phyloP scores from a whole-genome alignment of 164 flowering plant genomes.

The Magnolia officinalis region DNA sequence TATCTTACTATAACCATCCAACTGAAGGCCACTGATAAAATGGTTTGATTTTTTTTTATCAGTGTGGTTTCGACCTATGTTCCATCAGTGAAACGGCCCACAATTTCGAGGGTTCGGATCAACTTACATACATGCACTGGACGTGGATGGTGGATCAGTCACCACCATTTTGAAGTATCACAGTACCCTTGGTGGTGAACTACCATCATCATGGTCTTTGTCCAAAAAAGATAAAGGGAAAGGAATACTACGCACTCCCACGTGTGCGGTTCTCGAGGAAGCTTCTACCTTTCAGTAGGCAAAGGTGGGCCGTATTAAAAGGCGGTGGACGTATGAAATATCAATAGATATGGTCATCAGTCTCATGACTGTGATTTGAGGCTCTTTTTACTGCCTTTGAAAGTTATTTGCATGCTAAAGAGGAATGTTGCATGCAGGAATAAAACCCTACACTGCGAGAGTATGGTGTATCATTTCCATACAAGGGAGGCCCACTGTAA shows the following conservation, averaged over 20 bases:
- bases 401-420: conserved; percentile 14
- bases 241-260: conserved; percentile 47
- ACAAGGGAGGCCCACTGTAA: too few species aligned
- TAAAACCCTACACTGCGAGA: too few species aligned
- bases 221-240: conserved; percentile 12
- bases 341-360: conserved; percentile 3
- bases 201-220: background rate
- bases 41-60: too few species aligned
- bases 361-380: too few species aligned
- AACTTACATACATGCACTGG: background rate
- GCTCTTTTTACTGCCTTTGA: conserved; percentile 11
- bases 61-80: too few species aligned
- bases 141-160: background rate
- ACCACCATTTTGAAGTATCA: background rate
- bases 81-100: too few species aligned
- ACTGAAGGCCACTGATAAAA: background rate
- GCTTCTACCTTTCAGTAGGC: conserved; percentile 44
- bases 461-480: too few species aligned
- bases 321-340: conserved; percentile 2
- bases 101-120: background rate
- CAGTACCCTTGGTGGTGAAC: background rate
- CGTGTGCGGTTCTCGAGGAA: conserved; percentile 55
- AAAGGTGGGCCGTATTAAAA: conserved; percentile 26
- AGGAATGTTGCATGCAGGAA: too few species aligned
- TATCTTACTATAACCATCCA: background rate